Conservation (phyloP, 345 rosid genomes). For the Nasturtium officinale region DNA sequence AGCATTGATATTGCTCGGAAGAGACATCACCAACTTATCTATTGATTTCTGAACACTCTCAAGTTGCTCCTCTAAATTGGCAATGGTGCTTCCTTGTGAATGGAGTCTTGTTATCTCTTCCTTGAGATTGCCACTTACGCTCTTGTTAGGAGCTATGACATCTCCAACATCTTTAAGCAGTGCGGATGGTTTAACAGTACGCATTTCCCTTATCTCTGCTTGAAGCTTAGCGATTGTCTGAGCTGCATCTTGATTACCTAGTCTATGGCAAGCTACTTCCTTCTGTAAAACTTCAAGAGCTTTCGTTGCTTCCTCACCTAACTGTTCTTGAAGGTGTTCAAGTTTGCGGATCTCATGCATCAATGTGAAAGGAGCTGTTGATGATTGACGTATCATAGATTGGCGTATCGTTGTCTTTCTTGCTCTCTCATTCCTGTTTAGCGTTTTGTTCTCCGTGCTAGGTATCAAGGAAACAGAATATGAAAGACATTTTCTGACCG, state of each 20-base stretch:
- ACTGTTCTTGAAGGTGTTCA: constrained; percentile 98
- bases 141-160: constrained; percentile 66
- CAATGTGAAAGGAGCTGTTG: constrained; percentile 92
- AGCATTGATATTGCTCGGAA: constrained; percentile 61
- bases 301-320: constrained; percentile 92
- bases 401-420: constrained; percentile 71
- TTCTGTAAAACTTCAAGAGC: constrained; percentile 96
- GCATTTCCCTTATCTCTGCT: constrained; percentile 95
- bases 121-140: constrained; percentile 92
- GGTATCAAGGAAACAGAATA: constrained; percentile 66
- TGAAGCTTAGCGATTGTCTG: constrained; percentile 97
- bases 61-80: constrained; percentile 89
- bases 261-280: constrained; percentile 95
- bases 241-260: constrained; percentile 99
- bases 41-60: constrained; percentile 97
- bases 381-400: constrained; percentile 93
- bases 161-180: constrained; percentile 60
- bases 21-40: constrained; percentile 94
- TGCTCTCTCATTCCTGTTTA: constrained; percentile 53
- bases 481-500: constrained; percentile 88
- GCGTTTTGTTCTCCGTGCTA: constrained; percentile 59
- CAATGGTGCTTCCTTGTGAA: constrained; percentile 93
- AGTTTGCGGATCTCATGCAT: constrained; percentile 99
- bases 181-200: constrained; percentile 53
- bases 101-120: constrained; percentile 99